Conservation (phyloP, 129 eudicot species). For the Escallonia rubra region DNA sequence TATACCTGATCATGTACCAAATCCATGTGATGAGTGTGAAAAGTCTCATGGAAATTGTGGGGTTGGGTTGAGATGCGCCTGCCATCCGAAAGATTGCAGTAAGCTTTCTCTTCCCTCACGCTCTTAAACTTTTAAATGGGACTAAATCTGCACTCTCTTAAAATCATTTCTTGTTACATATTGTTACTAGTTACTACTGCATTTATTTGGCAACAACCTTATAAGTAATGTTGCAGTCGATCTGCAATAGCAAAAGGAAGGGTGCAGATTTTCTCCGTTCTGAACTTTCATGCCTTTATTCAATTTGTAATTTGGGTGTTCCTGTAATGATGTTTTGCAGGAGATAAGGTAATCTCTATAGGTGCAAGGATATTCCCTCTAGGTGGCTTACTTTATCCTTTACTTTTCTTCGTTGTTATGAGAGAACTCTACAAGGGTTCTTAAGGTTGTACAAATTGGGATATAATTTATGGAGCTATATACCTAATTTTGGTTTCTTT, state of each 20-base stretch:
- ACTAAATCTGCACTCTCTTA: not conserved
- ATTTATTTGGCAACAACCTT: not conserved
- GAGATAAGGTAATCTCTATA: conserved; percentile 22
- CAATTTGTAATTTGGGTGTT: not conserved
- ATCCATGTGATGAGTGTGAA: conserved; percentile 31
- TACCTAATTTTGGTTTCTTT: too few relatives aligned
- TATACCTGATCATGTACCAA: conserved; percentile 30
- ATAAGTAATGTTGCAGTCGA: too few relatives aligned
- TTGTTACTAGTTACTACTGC: not conserved
- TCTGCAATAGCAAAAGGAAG: too few relatives aligned
- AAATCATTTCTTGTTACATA: too few relatives aligned
- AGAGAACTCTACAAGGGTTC: not conserved
- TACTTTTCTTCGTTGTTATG: conserved; percentile 10
- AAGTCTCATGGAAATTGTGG: conserved; percentile 38
- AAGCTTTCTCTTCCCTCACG: not conserved
- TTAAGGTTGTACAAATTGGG: not conserved
- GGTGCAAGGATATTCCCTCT: conserved; percentile 14
- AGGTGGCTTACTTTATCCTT: conserved; percentile 5
- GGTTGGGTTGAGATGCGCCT: conserved; percentile 37
- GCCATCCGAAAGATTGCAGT: conserved; percentile 40
- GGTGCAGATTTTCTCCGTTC: not conserved
- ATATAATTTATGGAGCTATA: too few relatives aligned
- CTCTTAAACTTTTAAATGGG: too few relatives aligned
- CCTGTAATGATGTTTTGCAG: conserved; percentile 15
- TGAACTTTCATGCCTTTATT: too few relatives aligned